These are phyloP conservation scores for Cyphellophora attinorum DNA, from an alignment of 2,329 filamentous ascomycete species.

Conservation along the genomic window DNA sequence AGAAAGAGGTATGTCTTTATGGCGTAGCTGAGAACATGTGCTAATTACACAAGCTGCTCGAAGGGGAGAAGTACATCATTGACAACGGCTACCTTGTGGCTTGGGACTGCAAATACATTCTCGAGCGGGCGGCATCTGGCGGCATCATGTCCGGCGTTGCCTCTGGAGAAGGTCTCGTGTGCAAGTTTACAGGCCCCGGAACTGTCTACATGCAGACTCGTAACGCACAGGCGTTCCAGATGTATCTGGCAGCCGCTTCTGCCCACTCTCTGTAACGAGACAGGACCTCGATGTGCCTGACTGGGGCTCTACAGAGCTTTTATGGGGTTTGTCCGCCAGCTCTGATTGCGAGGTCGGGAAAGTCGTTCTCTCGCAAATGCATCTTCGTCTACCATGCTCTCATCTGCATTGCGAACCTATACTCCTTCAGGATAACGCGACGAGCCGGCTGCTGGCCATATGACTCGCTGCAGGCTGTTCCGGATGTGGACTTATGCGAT, in stretches of 20 bases:
- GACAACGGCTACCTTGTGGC: slow-evolving; percentile 91
- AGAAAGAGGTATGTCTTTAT: slow-evolving; percentile 66
- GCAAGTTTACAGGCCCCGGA: slow-evolving; percentile 84
- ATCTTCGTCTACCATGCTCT: too few species aligned
- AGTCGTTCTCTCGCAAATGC: too few species aligned
- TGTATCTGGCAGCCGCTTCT: slow-evolving; percentile 26
- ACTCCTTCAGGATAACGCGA: too few species aligned
- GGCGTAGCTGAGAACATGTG: neutral
- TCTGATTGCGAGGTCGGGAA: neutral
- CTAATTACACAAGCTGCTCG: slow-evolving; percentile 25
- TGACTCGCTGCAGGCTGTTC: too few species aligned
- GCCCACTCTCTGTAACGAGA: neutral
- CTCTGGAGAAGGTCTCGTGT: slow-evolving; percentile 80
- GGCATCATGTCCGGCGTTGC: slow-evolving; percentile 83
- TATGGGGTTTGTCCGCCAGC: too few species aligned
- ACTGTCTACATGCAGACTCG: slow-evolving; percentile 89
- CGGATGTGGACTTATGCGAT: too few species aligned
- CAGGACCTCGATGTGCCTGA: slow-evolving; percentile 1
- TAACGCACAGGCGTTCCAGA: slow-evolving; percentile 59
- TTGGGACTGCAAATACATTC: slow-evolving; percentile 90
- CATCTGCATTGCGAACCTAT: too few species aligned
- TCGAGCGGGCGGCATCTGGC: slow-evolving; percentile 82
- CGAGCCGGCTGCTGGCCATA: too few species aligned
- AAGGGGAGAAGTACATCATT: slow-evolving; percentile 78
- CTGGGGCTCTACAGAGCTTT: neutral